phyloP scores from a whole-genome alignment of 176 grass and related monocot species.

The Pontederia paniculata region DNA sequence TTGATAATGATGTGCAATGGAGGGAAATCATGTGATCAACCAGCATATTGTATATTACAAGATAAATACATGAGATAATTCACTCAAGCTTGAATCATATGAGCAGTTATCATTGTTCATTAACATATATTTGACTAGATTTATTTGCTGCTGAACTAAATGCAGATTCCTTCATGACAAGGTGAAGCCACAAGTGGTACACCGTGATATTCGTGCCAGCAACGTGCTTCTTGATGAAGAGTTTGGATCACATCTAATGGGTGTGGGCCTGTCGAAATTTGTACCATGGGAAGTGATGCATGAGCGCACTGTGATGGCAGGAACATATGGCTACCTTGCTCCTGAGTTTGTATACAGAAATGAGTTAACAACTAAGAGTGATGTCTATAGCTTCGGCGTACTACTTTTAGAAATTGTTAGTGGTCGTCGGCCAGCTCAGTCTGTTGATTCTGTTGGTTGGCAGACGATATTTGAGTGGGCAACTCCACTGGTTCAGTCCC shows the following conservation, averaged over 20 bases:
- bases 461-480: constrained; percentile 98
- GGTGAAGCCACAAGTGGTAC: constrained; percentile 95
- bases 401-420: constrained; percentile 89
- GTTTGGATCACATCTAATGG: constrained; percentile 95
- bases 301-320: constrained; percentile 77
- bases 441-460: constrained; percentile 76
- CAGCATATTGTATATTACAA: background rate
- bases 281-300: constrained; percentile 99
- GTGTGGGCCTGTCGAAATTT: constrained; percentile 80
- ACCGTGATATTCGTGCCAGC: constrained; percentile 90
- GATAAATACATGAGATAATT: too few relatives aligned
- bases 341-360: constrained; percentile 96
- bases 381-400: constrained; percentile 94
- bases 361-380: constrained; percentile 88
- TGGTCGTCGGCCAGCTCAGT: constrained; percentile 60
- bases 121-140: background rate
- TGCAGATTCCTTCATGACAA: constrained; percentile 92
- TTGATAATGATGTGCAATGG: too few relatives aligned
- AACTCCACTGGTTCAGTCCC: constrained; percentile 72
- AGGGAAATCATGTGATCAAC: too few relatives aligned
- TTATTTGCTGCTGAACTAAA: background rate
- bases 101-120: background rate
- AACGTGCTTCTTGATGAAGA: constrained; percentile 90
- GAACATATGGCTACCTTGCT: constrained; percentile 86
- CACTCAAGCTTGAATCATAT: too few relatives aligned